Conservation (phyloP, 257 asterid genomes). For the Perilla frutescens region DNA sequence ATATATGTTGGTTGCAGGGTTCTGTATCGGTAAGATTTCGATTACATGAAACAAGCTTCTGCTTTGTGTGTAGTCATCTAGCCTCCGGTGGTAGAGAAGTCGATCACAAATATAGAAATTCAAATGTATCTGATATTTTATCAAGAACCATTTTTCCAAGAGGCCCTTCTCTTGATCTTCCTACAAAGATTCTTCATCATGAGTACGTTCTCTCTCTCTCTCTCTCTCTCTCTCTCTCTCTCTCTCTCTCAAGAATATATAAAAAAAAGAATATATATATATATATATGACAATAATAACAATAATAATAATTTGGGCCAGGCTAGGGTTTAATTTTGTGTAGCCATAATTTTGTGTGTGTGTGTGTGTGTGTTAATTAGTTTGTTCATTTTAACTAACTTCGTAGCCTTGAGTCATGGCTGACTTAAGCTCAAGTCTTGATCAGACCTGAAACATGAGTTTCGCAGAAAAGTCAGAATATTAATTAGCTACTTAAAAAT, state of each 20-base stretch:
- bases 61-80: conserved; percentile 57
- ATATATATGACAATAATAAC: too few species aligned
- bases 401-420: not conserved
- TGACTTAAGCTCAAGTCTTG: not conserved
- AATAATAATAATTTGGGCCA: too few species aligned
- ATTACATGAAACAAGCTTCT: conserved; percentile 53
- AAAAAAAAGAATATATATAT: too few species aligned
- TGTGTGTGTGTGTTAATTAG: too few species aligned
- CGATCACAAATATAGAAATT: conserved; percentile 54
- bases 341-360: too few species aligned
- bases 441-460: not conserved
- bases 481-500: not conserved
- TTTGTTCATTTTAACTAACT: too few species aligned
- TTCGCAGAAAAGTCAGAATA: not conserved
- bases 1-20: conserved; percentile 41
- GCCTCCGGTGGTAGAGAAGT: conserved; percentile 45
- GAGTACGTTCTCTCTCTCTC: conserved; percentile 63
- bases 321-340: too few species aligned
- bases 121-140: conserved; percentile 55
- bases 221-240: not conserved
- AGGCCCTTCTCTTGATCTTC: conserved; percentile 56
- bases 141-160: conserved; percentile 57
- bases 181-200: conserved; percentile 58
- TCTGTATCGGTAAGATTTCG: conserved; percentile 52
- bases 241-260: too few species aligned